Base-by-base conservation (phyloP, 345 rosid species). In the Aquilaria malaccensis region DNA sequence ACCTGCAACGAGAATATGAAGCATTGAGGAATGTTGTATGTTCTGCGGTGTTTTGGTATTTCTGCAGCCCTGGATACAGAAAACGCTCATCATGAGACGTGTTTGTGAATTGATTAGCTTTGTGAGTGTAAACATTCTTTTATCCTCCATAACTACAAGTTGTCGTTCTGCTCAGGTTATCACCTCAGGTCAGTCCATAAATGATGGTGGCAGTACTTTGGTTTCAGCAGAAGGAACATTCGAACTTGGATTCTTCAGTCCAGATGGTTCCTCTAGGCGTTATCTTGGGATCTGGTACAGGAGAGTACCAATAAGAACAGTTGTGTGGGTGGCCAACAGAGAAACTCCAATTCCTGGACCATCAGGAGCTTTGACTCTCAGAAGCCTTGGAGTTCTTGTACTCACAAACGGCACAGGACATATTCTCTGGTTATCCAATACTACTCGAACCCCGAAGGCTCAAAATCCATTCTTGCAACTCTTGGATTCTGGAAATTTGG, bases 241-340 rank as follows among this genome's bases (percentile, higher is more conserved):
- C 50, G 56, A 62, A 11, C 56, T 62, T 5, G 65, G 65, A 14
- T 61, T 61, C 11, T 61, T 61, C 10, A 50, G 55, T 14, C 45
- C 56, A 30, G 56, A 55, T 4, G 52, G 13, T 51, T 62, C 65
- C 0, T n/a, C 11, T 11, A 51, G 14, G 33, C 45, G 65, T 33
- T 61, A 62, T 51, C 15, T 62, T 3, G 65, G 65, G 41, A 62
- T 62, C 15, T 51, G 57, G 65, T 61, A 61, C 65, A 61, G 52
- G 56, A 50, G 52, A 50, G 49, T 33, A 32, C 32, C 56, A 33
- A 4, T 32, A 0, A 56, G 61, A 41, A 68, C 73, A 7, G 72
- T 74, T 10, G 70, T 75, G 2, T 79, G 84, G 82, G 80, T 79
- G 0, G 82, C 84, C 30, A 79, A 82, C 66, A 68, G 80, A 56